Base-by-base conservation (phyloP, 495 filamentous ascomycete species). In the Neurospora tetraspora region DNA sequence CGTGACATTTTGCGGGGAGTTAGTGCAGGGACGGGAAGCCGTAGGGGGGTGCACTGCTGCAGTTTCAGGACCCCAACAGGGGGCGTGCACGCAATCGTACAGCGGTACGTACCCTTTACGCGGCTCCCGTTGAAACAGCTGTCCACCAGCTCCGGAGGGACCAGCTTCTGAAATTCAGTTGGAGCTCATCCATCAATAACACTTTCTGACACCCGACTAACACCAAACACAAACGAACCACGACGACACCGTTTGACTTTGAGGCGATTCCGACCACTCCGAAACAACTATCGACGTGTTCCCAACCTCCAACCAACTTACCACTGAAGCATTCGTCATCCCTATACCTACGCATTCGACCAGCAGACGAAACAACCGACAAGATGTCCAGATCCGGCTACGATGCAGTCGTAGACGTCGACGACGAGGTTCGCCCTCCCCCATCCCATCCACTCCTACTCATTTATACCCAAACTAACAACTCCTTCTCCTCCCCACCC, bases 351-450 rank as follows among this genome's bases (percentile, higher is more conserved):
- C 39, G 10, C 36, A 47, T 31, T 71, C 69, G 38, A 20, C 11
- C 16, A 69, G 68, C 42, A 53, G 37, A 43, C 39, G 10, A 18
- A 18, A 70, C 31, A 71, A 40, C 23, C 65, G 36, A 40, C 43
- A 84, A 71, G 16, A 97, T 97, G 94, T 86, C 94, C 70, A 91
- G 91, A 79, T 85, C 89, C 74, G 93, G 94, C 75, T 98, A 99
- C 82, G 96, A 99, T 83, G 96, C 96, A 72, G 95, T 99, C 76
- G 96, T 99, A 36, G 96, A 98, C 77, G 89, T 98, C 71, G 95
- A 98, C 79, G 92, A 93, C 75, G 95, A 98, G 86, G 76, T 77
- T 47, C 8, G 71, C 71, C 23, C 39, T 6, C 10, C 34, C 3
- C 12, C 27, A 36, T 34, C 34, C 34, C 34, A n/a, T n/a, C 71